Evolutionary conservation across 2,329 filamentous ascomycete genomes (phyloP), one percentile per base, ranked within the genome.

Genomic region (Zarea fungicola): DNA sequence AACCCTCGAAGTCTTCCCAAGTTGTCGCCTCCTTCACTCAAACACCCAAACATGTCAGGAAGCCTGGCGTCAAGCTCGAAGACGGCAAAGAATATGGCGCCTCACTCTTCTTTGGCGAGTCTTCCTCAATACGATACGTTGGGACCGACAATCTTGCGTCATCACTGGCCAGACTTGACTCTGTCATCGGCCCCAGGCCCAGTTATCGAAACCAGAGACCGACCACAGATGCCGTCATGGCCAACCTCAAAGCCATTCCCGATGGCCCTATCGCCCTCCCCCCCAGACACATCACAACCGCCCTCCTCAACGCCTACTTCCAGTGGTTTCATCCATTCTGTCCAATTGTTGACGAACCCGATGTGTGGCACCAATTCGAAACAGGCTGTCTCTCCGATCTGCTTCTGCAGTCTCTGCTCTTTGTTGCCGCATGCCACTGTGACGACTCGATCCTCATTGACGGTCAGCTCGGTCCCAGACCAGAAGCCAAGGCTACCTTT

Each of bases 251-350:
- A 6, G 40, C 42, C n/a, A 21, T n/a, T 1, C 41, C 50, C 6
- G 46, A 56, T 14, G 54, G 52, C 4, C 52, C 51, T 7, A 70
- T 76, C 36, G 63, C 66, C 1, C 71, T 74, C 25, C 73, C 74
- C 0, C 60, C 65, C 1, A 56, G 55, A 9, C 51, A 62, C 1
- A 62, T 69, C 8, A 65, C 66, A 29, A 61, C 68, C 6, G 60
- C 59, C 3, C 57, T 75, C 1, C 54, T 77, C 2, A 58, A 64
- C 8, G 71, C 72, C 4, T 78, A 76, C 56, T 78, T 78, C 47
- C 60, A 65, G 16, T 75, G 73, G 68, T 77, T 77, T 40, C 75
- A 78, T 52, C 72, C 75, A 0, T 73, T 72, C 45, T 78, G 76
- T 39, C 70, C 75, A 0, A 65, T 78, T 10, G 54, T 78, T 2